A percentile compares a stretch with the other conserved stretches of the same genome.
Conservation (phyloP, 345 rosid species). For the Hibiscus syriacus region DNA sequence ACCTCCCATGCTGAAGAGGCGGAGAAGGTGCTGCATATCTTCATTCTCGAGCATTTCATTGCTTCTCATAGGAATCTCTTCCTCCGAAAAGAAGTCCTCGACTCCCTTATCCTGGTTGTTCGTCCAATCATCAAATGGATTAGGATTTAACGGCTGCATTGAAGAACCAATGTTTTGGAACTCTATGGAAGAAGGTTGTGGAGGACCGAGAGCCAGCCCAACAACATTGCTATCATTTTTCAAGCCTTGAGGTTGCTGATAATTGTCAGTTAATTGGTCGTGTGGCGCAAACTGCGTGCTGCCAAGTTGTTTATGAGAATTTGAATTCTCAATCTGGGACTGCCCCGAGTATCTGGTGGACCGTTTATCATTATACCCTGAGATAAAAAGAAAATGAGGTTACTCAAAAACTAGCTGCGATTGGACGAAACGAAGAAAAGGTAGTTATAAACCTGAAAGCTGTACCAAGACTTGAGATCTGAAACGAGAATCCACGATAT, state of each 20-base stretch:
- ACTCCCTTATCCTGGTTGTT: constrained; percentile 57
- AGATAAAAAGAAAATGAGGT: not conserved
- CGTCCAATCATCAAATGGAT: constrained; percentile 81
- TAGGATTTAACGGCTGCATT: constrained; percentile 35
- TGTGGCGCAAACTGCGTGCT: constrained; percentile 31
- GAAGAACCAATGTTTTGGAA: constrained; percentile 42
- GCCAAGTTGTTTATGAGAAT: constrained; percentile 41
- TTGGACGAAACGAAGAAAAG: not conserved
- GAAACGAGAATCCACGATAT: not conserved
- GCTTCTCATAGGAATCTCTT: constrained; percentile 79
- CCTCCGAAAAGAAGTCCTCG: constrained; percentile 73
- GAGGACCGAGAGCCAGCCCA: constrained; percentile 75
- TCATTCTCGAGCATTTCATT: constrained; percentile 96
- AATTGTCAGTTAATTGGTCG: constrained; percentile 33
- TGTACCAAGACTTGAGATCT: not conserved
- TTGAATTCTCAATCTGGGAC: constrained; percentile 48
- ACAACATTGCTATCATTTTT: constrained; percentile 37
- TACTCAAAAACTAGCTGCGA: not conserved
- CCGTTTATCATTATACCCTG: constrained; percentile 53
- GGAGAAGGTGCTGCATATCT: constrained; percentile 90
- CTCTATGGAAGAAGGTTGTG: constrained; percentile 47
- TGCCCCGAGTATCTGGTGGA: constrained; percentile 41
- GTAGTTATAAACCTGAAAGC: not conserved
- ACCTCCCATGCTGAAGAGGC: constrained; percentile 82
- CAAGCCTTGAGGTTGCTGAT: constrained; percentile 38